Base-by-base conservation (phyloP, 139 green algal genomes). In the Ettlia oleoabundans region DNA sequence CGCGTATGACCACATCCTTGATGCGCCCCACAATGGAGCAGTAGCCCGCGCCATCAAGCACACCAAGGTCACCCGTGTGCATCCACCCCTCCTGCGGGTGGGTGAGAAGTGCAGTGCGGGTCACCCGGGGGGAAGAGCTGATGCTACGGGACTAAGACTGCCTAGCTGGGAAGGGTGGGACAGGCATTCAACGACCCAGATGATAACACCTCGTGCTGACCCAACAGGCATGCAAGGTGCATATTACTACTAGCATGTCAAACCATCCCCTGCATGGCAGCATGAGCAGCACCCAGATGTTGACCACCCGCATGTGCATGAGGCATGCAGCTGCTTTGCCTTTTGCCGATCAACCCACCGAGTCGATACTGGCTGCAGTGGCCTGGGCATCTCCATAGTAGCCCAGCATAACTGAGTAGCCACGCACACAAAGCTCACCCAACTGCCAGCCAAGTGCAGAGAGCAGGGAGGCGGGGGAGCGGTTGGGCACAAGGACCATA, bases 1-100 rank as follows among this genome's bases (percentile, higher is more conserved):
- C 72, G 1, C 72, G 72, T 8, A 89, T 79, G 52, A 89, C 75
- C 72, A 86, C 76, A 63, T 89, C 85, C 69, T 89, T 89, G 43
- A 76, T 71, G 13, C 85, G 69, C 5, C 82, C 85, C 71, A 85
- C 84, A 28, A 89, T 80, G 22, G 52, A 63, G 83, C 84, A 85
- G 83, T 82, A 86, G 28, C 80, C 80, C 19, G 43, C 28, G 19
- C 2, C 40, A 40, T 89, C 82, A 1, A 89, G 22, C 51, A 61
- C 65, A 15, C 63, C 85, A 38, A 89, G 63, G 53, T 89, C 85
- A 0, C 85, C 85, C 18, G 71, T 88, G 80, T 67, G 85, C 61
- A 83, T 78, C 85, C 85, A 89, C 37, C 85, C 63, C 21, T 75
- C 70, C 38, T 82, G 74, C 73, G 37, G 21, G n/a, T n/a, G n/a